Percentiles rank a stretch among this genome's conserved stretches.
These are phyloP conservation scores for Mucor velutinosus DNA, from an alignment of 371 early-diverging fungal species.

Conservation along the genomic window DNA sequence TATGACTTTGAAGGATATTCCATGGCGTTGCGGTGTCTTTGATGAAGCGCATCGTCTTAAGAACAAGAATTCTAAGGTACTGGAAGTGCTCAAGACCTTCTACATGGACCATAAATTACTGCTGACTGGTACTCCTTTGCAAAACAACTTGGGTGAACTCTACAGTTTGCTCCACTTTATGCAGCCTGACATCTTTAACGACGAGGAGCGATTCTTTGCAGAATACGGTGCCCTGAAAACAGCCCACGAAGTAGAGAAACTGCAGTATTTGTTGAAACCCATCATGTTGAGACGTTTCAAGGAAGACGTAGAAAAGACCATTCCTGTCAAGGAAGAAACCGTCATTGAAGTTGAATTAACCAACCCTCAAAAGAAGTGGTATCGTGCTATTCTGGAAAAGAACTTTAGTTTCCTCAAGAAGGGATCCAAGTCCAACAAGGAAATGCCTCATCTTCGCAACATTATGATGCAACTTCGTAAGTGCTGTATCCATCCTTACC, in stretches of 20 bases:
- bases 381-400: slow-evolving; percentile 86
- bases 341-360: slow-evolving; percentile 84
- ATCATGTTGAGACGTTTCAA: slow-evolving; percentile 76
- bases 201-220: slow-evolving; percentile 71
- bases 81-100: slow-evolving; percentile 41
- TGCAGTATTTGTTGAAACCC: slow-evolving; percentile 69
- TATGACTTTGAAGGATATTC: slow-evolving; percentile 72
- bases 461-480: slow-evolving; percentile 81
- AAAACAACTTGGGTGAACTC: slow-evolving; percentile 90
- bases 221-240: slow-evolving; percentile 74
- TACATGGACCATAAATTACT: slow-evolving; percentile 44
- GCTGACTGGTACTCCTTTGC: slow-evolving; percentile 87
- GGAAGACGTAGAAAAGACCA: slow-evolving; percentile 83
- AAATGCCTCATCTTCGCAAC: slow-evolving; percentile 63
- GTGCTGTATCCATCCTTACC: slow-evolving; percentile 84
- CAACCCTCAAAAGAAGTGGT: slow-evolving; percentile 81
- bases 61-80: slow-evolving; percentile 64
- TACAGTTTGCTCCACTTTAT: slow-evolving; percentile 91
- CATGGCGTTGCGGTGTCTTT: slow-evolving; percentile 84
- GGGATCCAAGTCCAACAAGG: slow-evolving; percentile 56
- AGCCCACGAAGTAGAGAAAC: slow-evolving; percentile 73
- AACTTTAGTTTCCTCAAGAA: slow-evolving; percentile 77
- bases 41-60: slow-evolving; percentile 98
- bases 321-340: slow-evolving; percentile 86
- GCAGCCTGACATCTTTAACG: slow-evolving; percentile 74